A percentile compares a stretch with the other conserved stretches of the same genome.
These are phyloP conservation scores for Pulicaria dysenterica DNA, from an alignment of 129 eudicot species.

Conservation along the genomic window DNA sequence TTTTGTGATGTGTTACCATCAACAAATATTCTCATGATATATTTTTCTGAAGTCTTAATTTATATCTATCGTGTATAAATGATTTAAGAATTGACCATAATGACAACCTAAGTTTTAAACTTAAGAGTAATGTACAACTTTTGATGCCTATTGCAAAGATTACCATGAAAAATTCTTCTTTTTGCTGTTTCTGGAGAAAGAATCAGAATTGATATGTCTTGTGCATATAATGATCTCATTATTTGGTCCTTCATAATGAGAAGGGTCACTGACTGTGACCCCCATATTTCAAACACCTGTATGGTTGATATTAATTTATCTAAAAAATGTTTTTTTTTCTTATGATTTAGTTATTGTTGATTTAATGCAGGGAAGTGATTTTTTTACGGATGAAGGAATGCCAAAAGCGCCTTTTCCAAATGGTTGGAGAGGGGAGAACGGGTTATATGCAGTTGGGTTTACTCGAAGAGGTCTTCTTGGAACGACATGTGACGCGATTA, in stretches of 20 bases:
- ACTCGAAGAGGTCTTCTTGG: slow-evolving; percentile 84
- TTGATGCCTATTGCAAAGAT: slow-evolving; percentile 16
- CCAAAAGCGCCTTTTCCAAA: slow-evolving; percentile 78
- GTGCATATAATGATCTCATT: slow-evolving; percentile 36
- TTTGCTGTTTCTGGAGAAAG: slow-evolving; percentile 46
- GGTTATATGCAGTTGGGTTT: slow-evolving; percentile 80
- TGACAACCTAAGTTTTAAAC: slow-evolving; percentile 18
- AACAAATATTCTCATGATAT: slow-evolving; percentile 38
- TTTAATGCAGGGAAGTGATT: slow-evolving; percentile 56
- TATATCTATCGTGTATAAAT: not conserved
- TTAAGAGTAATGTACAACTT: slow-evolving; percentile 25
- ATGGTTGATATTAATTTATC: not conserved
- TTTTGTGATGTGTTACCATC: slow-evolving; percentile 66
- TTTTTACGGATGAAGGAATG: slow-evolving; percentile 71
- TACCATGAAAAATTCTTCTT: slow-evolving; percentile 31
- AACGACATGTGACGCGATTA: slow-evolving; percentile 63
- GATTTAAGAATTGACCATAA: slow-evolving; percentile 7
- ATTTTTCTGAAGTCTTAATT: slow-evolving; percentile 19
- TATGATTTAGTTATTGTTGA: not conserved
- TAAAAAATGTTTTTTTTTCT: not conserved
- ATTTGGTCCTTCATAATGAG: slow-evolving; percentile 29
- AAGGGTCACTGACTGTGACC: slow-evolving; percentile 25
- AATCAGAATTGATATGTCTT: slow-evolving; percentile 40
- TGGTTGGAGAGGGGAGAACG: slow-evolving; percentile 84
- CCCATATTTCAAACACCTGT: slow-evolving; percentile 32